Conservation (phyloP, 176 grass and related monocot species). For the Sorghum bicolor region Sorghum_bicolor_NCBIv3 NC_012871.2:58676501-58677000, state of each 20-base stretch:
- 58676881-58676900: conserved; percentile 92
- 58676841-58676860: conserved; percentile 97
- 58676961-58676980: conserved; percentile 34
- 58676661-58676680: conserved; percentile 63
- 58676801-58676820: neutral
- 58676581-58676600: neutral
- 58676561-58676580: neutral
- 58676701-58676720: conserved; percentile 96
- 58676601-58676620: neutral
- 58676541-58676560: neutral
- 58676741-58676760: neutral
- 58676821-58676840: conserved; percentile 81
- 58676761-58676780: conserved; percentile 16
- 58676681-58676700: conserved; percentile 77
- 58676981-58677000: conserved; percentile 76
- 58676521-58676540: neutral
- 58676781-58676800: neutral
- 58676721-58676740: conserved; percentile 5
- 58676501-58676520: neutral
- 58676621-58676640: conserved; percentile 78
- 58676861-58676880: conserved; percentile 97
- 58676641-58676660: conserved; percentile 86
- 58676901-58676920: conserved; percentile 37
- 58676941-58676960: neutral
- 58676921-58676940: conserved; percentile 24